Evolutionary conservation across 441 rosid species (phyloP).

Genomic region (Omphalea diandra): DNA sequence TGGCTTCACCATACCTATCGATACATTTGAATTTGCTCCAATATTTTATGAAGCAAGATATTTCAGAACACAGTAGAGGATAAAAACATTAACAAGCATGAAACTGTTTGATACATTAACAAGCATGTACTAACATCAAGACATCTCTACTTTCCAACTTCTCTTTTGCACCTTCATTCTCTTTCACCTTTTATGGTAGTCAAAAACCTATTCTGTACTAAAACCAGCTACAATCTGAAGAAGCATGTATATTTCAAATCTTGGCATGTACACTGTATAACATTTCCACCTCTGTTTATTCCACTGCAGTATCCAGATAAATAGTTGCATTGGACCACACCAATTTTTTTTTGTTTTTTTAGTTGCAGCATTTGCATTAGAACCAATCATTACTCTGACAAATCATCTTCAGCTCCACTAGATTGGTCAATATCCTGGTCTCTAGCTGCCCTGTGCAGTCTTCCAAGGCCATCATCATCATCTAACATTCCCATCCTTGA

Average conservation of each 20-base stretch:
- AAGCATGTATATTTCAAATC: neutral
- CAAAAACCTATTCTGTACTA: slow-evolving; percentile 4
- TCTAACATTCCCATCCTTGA: slow-evolving; percentile 59
- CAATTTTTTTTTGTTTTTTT: neutral
- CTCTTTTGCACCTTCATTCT: slow-evolving; percentile 3
- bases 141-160: too few relatives aligned
- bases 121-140: too few relatives aligned
- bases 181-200: slow-evolving; percentile 13
- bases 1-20: too few relatives aligned
- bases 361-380: slow-evolving; percentile 4
- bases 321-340: neutral
- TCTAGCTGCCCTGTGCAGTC: slow-evolving; percentile 37
- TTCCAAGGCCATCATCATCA: slow-evolving; percentile 48
- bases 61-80: neutral
- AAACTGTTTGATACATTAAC: neutral
- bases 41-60: neutral
- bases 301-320: neutral
- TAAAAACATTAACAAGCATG: neutral
- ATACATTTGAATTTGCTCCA: too few relatives aligned
- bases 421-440: slow-evolving; percentile 49
- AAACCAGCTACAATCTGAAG: neutral
- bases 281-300: neutral
- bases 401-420: slow-evolving; percentile 69
- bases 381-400: slow-evolving; percentile 55
- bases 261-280: neutral